Conservation (phyloP, 371 early-diverging fungal species). For the Rhizopus stolonifer region DNA sequence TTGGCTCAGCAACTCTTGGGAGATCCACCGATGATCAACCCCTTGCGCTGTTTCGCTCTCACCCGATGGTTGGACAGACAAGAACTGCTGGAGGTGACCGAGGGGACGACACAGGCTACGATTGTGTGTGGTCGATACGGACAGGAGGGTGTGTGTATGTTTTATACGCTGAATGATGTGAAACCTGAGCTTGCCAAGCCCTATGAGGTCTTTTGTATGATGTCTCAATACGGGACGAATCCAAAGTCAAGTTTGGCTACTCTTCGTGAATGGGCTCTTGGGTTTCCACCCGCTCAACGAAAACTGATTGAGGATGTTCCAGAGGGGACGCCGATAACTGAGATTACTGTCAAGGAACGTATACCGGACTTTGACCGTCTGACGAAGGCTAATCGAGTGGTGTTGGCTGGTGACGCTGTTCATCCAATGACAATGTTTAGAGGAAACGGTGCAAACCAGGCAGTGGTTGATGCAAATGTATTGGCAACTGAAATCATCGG, state of each 20-base stretch:
- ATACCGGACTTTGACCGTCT: background rate
- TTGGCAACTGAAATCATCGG: conserved; percentile 17
- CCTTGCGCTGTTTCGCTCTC: background rate
- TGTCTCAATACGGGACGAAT: background rate
- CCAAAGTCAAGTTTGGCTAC: background rate
- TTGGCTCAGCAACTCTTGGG: conserved; percentile 16
- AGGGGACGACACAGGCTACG: background rate
- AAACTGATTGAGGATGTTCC: background rate
- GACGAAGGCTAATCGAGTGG: conserved; percentile 3
- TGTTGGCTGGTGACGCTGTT: conserved; percentile 15
- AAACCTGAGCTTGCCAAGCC: conserved; percentile 3
- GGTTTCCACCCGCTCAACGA: background rate
- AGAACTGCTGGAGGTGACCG: background rate
- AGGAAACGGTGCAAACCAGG: conserved; percentile 35
- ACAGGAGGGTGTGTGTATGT: conserved; percentile 4
- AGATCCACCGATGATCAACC: background rate
- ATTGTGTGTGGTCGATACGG: background rate
- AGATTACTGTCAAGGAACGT: conserved; percentile 10
- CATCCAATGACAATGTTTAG: conserved; percentile 26
- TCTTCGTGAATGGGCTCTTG: background rate
- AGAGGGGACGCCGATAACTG: background rate
- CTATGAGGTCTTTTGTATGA: background rate
- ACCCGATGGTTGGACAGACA: conserved; percentile 4
- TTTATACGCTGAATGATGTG: conserved; percentile 3
- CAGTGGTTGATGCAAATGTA: conserved; percentile 28